Evolutionary conservation across 371 early-diverging fungal genomes (phyloP).

Genomic region (Syncephalis plumigaleata): DNA sequence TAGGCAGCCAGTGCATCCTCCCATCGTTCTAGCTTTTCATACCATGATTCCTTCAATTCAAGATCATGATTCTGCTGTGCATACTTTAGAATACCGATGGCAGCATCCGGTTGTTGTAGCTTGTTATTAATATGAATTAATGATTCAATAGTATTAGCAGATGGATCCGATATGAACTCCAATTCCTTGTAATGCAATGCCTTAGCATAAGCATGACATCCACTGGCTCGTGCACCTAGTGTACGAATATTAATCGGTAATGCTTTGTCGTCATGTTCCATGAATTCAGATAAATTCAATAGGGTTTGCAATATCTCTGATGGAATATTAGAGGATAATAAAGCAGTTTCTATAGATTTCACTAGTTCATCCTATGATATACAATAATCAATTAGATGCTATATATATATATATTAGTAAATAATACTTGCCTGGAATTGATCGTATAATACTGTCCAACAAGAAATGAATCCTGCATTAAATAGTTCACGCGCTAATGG

Average conservation of each 20-base stretch:
- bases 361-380: slow-evolving; percentile 60
- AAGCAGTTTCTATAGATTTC: slow-evolving; percentile 64
- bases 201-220: slow-evolving; percentile 92
- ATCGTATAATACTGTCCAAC: slow-evolving; percentile 87
- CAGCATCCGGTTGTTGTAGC: slow-evolving; percentile 91
- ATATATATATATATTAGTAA: not conserved
- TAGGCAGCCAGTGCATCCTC: slow-evolving; percentile 89
- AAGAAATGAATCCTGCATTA: slow-evolving; percentile 94
- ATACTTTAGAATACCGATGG: slow-evolving; percentile 82
- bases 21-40: slow-evolving; percentile 84
- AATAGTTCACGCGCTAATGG: slow-evolving; percentile 84
- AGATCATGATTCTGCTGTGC: slow-evolving; percentile 79
- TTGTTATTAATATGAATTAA: slow-evolving; percentile 91
- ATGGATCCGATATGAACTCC: slow-evolving; percentile 76
- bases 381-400: too few relatives aligned
- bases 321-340: slow-evolving; percentile 71
- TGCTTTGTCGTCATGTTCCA: slow-evolving; percentile 96
- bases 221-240: slow-evolving; percentile 76
- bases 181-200: slow-evolving; percentile 94
- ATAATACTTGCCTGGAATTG: slow-evolving; percentile 41
- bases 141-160: slow-evolving; percentile 75
- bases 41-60: slow-evolving; percentile 85
- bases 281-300: slow-evolving; percentile 90
- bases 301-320: slow-evolving; percentile 84
- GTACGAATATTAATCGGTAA: slow-evolving; percentile 85